A percentile compares a stretch with the other conserved stretches of the same genome.
Evolutionary conservation across 495 filamentous ascomycete species (phyloP).

Genomic region (Podospora comata): DNA sequence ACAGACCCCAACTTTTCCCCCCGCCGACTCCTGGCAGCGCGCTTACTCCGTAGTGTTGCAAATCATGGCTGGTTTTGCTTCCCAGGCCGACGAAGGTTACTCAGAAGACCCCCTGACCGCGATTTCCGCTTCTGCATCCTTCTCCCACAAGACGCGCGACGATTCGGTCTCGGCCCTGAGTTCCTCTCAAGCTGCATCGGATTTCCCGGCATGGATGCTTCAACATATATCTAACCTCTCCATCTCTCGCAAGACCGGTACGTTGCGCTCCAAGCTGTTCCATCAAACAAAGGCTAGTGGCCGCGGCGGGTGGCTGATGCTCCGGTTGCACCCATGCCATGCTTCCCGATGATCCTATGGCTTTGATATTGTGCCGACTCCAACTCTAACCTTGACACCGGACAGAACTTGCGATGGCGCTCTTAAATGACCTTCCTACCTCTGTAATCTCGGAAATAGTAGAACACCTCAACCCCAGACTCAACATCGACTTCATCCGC

Average conservation of each 20-base stretch:
- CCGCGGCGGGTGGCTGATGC: background rate
- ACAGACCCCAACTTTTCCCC: background rate
- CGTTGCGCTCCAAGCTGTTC: conserved; percentile 18
- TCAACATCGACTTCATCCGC: conserved; percentile 87
- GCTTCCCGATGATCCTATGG: background rate
- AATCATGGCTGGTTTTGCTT: conserved; percentile 27
- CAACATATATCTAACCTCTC: conserved; percentile 47
- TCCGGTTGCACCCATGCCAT: background rate
- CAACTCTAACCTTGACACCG: conserved; percentile 1
- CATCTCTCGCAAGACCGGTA: conserved; percentile 48
- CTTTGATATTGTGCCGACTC: background rate
- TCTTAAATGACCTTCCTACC: conserved; percentile 72
- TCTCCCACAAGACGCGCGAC: conserved; percentile 25
- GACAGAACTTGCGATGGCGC: conserved; percentile 57
- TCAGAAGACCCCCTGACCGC: conserved; percentile 54
- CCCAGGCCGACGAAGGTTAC: conserved; percentile 56
- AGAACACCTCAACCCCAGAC: conserved; percentile 65
- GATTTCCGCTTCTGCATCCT: conserved; percentile 30
- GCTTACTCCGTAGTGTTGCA: conserved; percentile 1
- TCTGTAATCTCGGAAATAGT: conserved; percentile 74
- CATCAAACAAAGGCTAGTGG: background rate
- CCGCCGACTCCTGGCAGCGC: background rate
- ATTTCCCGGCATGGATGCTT: conserved; percentile 43
- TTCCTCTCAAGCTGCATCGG: conserved; percentile 28
- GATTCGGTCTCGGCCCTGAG: conserved; percentile 23